Conservation (phyloP, 1,139 yeast species). For the Nakaseomyces bracarensis region DNA sequence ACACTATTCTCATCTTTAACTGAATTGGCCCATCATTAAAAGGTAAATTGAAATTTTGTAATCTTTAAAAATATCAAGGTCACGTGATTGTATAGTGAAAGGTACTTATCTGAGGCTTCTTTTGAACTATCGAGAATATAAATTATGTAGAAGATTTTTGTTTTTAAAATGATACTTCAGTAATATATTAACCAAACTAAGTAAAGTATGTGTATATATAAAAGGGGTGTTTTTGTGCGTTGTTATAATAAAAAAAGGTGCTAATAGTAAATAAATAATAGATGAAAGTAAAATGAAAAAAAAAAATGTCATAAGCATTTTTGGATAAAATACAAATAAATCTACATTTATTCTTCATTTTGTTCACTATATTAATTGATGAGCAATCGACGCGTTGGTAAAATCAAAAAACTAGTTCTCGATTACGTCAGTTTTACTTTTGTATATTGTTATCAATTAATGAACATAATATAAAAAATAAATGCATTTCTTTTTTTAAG, state of each 20-base stretch:
- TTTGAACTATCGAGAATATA: no score
- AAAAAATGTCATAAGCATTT: no score
- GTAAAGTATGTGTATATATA: neutral
- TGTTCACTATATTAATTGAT: neutral
- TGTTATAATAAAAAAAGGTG: neutral
- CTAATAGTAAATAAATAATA: neutral
- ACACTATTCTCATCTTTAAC: no score
- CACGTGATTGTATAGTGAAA: no score
- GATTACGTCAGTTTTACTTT: neutral
- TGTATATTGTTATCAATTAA: neutral
- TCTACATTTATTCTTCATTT: neutral
- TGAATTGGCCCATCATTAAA: no score
- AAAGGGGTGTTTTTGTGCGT: constrained; percentile 1
- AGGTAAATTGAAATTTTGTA: no score
- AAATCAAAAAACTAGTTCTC: no score
- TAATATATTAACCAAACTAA: neutral
- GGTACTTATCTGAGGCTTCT: no score
- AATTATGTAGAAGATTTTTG: no score
- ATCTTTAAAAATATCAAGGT: no score
- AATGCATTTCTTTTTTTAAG: neutral
- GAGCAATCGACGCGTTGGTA: constrained; percentile 1
- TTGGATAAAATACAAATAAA: no score
- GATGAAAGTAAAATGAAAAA: no score
- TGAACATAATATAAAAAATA: neutral
- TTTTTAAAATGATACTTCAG: neutral